Percentiles rank a stretch among this genome's conserved stretches.
Conservation (phyloP, 208 protist genomes). For the Trypanosoma avium region DNA sequence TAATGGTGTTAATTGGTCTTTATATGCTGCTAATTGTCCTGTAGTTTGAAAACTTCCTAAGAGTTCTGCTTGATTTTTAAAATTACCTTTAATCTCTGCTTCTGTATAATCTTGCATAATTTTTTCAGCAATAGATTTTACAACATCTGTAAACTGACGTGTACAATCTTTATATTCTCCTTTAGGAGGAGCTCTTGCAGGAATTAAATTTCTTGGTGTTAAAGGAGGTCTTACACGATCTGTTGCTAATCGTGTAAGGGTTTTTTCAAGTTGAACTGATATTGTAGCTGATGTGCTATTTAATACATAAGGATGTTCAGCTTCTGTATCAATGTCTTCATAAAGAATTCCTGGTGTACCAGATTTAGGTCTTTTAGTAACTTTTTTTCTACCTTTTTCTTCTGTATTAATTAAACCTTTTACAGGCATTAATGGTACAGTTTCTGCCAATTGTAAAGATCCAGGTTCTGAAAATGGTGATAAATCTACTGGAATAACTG, state of each 20-base stretch:
- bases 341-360: constrained; percentile 55
- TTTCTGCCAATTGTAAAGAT: constrained; percentile 37
- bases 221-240: constrained; percentile 71
- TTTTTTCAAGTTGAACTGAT: constrained; percentile 56
- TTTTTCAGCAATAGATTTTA: constrained; percentile 26
- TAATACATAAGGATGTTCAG: constrained; percentile 74
- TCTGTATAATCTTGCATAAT: constrained; percentile 32
- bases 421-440: constrained; percentile 43
- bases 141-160: constrained; percentile 24
- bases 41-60: constrained; percentile 67
- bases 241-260: constrained; percentile 68
- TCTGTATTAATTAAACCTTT: constrained; percentile 9
- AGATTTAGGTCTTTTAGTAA: constrained; percentile 33
- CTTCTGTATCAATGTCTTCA: constrained; percentile 53
- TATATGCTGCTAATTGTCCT: constrained; percentile 74
- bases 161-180: constrained; percentile 33
- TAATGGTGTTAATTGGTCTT: constrained; percentile 65
- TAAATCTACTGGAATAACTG: constrained; percentile 54
- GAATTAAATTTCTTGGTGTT: constrained; percentile 75
- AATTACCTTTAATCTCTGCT: constrained; percentile 2
- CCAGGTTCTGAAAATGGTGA: constrained; percentile 59
- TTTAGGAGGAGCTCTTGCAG: constrained; percentile 30
- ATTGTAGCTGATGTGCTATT: constrained; percentile 53
- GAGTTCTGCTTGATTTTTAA: constrained; percentile 33
- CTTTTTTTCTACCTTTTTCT: constrained; percentile 37